Base-by-base conservation (phyloP, 78 protist species). In the Dictyostelium firmibasis region DNA sequence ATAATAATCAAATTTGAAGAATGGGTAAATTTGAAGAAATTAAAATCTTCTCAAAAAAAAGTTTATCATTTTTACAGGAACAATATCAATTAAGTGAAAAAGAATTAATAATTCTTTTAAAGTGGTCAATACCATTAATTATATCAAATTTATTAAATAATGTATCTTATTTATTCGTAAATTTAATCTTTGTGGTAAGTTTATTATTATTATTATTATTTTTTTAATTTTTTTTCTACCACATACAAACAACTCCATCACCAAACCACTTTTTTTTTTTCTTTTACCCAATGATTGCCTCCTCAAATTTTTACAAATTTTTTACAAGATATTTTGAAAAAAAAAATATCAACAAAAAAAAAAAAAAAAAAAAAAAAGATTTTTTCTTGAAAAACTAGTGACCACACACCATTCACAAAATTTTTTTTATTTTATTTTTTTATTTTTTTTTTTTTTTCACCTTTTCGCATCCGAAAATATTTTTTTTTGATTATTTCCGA, bases 121-220 rank as follows among this genome's bases (percentile, higher is more conserved):
- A 44, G 20, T 89, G 94, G 94, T 78, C 94, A 14, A 64, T 47
- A 25, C 94, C 94, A 69, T 27, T 89, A 38, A 81, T 89, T 33
- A 27, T 89, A 3, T 89, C 94, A 23, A 89, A 89, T 70, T 31
- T 89, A 25, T 70, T 89, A 29, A 89, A 89, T 50, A 89, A 89
- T 89, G 94, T 89, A 5, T 29, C 84, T 8, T 81, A 64, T 70
- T 84, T 89, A 81, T 89, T 89, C 69, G 87, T 89, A n/a, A 89
- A 89, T 70, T 75, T 89, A 38, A 81, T 89, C n/a, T 89, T 89
- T 89, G 87, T 89, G 33, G 94, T 82, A 82, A 60, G 86, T 74
- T 16, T 27, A 5, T 74, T 74, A n/a, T n/a, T n/a, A 3, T 76
- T n/a, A 14, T 10, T 9, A 10, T 29, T 14, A 4, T 69, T 27